Conservation (phyloP, 1,284 basidiomycete genomes). For the Puccinia novopanici region DNA sequence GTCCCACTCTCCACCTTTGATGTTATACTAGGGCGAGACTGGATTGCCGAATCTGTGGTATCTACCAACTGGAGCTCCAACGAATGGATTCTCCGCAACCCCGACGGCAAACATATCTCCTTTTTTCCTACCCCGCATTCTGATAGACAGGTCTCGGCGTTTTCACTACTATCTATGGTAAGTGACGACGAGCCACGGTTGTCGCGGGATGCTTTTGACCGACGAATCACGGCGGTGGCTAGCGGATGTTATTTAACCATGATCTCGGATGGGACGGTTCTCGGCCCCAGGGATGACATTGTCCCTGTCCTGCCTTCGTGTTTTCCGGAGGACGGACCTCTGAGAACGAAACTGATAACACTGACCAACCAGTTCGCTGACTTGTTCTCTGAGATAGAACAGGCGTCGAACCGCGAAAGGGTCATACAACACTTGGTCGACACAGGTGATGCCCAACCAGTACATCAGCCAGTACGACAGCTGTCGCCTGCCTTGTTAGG, state of each 20-base stretch:
- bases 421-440: no score
- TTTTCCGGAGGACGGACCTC: not conserved
- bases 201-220: not conserved
- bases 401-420: not conserved
- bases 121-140: not conserved
- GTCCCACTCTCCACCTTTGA: no score
- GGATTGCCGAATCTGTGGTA: no score
- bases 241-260: no score
- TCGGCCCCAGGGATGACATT: slow-evolving; percentile 9
- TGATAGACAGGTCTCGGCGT: no score
- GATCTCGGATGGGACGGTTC: not conserved
- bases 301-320: not conserved
- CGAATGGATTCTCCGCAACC: not conserved
- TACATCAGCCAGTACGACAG: slow-evolving; percentile 5
- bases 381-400: not conserved
- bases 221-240: not conserved
- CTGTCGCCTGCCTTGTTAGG: not conserved
- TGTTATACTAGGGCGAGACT: no score
- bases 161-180: slow-evolving; percentile 3
- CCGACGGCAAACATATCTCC: not conserved
- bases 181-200: not conserved
- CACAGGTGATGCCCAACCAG: slow-evolving; percentile 8
- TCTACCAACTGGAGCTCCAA: not conserved
- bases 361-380: not conserved
- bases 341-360: not conserved